Evolutionary conservation across 768 basidiomycete genomes (phyloP), one percentile per base, ranked within the genome.

Genomic region (Mycena vitilis): DNA sequence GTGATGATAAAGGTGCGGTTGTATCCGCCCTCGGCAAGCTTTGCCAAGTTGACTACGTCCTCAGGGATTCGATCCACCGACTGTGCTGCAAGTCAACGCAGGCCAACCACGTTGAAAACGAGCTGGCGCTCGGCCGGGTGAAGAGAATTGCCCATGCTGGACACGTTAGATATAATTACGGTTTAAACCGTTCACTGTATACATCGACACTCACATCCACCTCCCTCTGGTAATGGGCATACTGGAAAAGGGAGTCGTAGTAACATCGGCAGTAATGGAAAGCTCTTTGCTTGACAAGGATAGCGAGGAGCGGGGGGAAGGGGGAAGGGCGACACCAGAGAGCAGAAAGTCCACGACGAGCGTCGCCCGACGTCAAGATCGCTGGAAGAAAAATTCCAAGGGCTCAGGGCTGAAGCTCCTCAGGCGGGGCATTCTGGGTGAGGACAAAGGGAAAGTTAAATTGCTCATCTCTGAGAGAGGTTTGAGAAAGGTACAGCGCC

Each of bases 21-120:
- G 63, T 78, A 79, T 1, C 81, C 80, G n/a, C 81, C 81, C 78
- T 87, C 86, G 59, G 77, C 83, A 42, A 87, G 83, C 70, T 86
- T 87, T 65, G 2, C 8, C 0, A 85, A 44, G 68, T 38, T 54
- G 73, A 75, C 75, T 74, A 86, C 65, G 75, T 86, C 81, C 16
- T 68, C 69, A 76, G 76, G 74, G 72, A 70, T 82, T 11, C 77
- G 79, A 71, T 66, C 54, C 18, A 85, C 78, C 36, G 84, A 81
- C 76, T 82, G n/a, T 9, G 84, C 84, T 65, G 83, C 81, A 75
- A 86, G 82, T 76, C 77, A 80, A 80, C 77, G 37, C n/a, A 84
- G 80, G 75, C 63, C 81, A 11, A 78, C 75, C 79, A 81, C 79
- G 54, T 85, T 60, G 78, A 86, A 85, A 16, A 70, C 76, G 62